These are phyloP conservation scores for Soucietia sequanensis DNA, from an alignment of 805 yeast genomes.

Conservation along the genomic window DNA sequence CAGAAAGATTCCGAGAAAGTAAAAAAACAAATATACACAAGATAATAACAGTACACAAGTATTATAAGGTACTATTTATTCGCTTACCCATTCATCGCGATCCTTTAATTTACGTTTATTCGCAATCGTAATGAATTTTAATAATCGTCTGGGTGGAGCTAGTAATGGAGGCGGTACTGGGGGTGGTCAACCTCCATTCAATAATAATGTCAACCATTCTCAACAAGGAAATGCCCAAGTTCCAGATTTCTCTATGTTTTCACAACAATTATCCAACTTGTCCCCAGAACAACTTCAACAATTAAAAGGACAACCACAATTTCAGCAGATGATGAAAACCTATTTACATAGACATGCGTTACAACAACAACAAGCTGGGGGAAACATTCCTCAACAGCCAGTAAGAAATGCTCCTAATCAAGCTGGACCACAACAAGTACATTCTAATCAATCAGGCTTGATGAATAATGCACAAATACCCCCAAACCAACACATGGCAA, in stretches of 20 bases:
- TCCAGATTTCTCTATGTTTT: conserved; percentile 15
- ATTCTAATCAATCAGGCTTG: conserved; percentile 13
- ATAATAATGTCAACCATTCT: no score
- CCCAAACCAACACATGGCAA: conserved; percentile 5
- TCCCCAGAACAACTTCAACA: conserved; percentile 44
- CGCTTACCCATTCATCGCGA: no score
- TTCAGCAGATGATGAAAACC: conserved; percentile 38
- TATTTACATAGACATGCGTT: conserved; percentile 42
- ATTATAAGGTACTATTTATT: no score
- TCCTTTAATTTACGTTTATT: no score
- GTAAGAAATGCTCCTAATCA: conserved; percentile 15
- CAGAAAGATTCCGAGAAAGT: no score
- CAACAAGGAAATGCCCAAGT: background rate
- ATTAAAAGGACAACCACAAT: conserved; percentile 41
- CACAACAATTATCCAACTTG: conserved; percentile 30
- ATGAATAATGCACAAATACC: conserved; percentile 1
- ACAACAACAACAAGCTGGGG: conserved; percentile 20
- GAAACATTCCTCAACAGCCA: background rate
- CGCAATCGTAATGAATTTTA: no score
- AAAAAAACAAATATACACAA: no score
- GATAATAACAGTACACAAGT: background rate
- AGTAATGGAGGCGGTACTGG: no score
- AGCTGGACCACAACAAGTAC: conserved; percentile 13
- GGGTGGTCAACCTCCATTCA: no score
- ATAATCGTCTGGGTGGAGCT: no score